A percentile compares a stretch with the other conserved stretches of the same genome.
phyloP scores from a whole-genome alignment of 805 yeast species.

The Cyberlindnera mycetangii region DNA sequence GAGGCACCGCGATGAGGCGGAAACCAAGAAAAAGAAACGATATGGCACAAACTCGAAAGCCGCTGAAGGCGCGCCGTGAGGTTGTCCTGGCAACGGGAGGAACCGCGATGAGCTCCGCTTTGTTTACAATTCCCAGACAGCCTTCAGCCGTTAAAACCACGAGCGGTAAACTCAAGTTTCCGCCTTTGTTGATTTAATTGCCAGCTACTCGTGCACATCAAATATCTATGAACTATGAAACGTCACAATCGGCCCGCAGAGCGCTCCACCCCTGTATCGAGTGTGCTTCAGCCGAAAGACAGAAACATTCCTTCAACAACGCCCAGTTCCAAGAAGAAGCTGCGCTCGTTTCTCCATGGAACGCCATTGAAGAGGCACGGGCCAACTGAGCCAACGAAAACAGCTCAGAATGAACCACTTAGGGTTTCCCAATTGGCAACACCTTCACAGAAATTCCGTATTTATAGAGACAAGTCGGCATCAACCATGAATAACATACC shows the following conservation, averaged over 20 bases:
- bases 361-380: conserved; percentile 4
- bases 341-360: conserved; percentile 3
- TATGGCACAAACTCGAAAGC: no score
- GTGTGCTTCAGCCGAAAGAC: neutral
- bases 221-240: conserved; percentile 2
- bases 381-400: neutral
- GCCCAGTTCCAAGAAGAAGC: conserved; percentile 6
- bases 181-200: no score
- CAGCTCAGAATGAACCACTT: neutral
- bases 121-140: no score
- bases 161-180: no score
- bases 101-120: no score
- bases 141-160: no score
- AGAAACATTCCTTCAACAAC: conserved; percentile 2
- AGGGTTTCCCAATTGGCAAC: conserved; percentile 7
- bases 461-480: conserved; percentile 1
- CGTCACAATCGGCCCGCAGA: conserved; percentile 2
- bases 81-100: no score
- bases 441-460: conserved; percentile 4
- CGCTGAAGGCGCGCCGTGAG: no score
- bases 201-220: no score
- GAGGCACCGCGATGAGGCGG: no score
- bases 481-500: neutral
- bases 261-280: conserved; percentile 6
- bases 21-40: no score